Base-by-base conservation (phyloP, 1,284 basidiomycete species). In the Cryptococcus hybrid region DNA sequence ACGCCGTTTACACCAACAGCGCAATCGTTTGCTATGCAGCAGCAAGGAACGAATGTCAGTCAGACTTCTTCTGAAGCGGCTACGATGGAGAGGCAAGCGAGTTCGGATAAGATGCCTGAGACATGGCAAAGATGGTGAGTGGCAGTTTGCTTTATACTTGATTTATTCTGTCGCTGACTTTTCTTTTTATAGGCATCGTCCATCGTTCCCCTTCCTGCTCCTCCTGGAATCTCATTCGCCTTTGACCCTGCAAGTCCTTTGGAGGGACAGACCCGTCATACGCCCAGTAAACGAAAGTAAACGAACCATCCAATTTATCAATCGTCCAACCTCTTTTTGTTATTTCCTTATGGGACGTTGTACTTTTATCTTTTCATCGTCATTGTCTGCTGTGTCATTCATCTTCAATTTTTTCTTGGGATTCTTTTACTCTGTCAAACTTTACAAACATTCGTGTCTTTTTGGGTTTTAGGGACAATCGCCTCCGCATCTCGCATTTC, bases 101-200 rank as follows among this genome's bases (percentile, higher is more conserved):
- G 62, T 11, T 55, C 42, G 13, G 61, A 60, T 30, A 56, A 47
- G 24, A 55, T 57, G 40, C 58, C 56, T 30, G 46, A 57, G 40
- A 60, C 57, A 11, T 71, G 64, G 67, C 73, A 67, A 51, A 65
- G 71, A 63, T 75, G 73, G 73, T 71, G 49, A 65, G 71, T 64
- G n/a, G n/a, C 7, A 42, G 35, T 12, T n/a, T 5, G 30, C 4
- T 18, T 37, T 34, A 24, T 43, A 18, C 13, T 40, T 13, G 15
- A 40, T 47, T 34, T 37, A 5, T 9, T 37, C 11, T 18, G 7
- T 12, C 37, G 13, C 30, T 44, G 12, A 2, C 15, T 30, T 30
- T 30, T 4, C 30, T 30, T 30, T 30, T 30, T 30, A 8, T 47
- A 73, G 71, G 71, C 73, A 75, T 59, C 60, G 73, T 34, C 71